Evolutionary conservation across 2,329 filamentous ascomycete genomes (phyloP).

Genomic region (Colletotrichum tabaci): DNA sequence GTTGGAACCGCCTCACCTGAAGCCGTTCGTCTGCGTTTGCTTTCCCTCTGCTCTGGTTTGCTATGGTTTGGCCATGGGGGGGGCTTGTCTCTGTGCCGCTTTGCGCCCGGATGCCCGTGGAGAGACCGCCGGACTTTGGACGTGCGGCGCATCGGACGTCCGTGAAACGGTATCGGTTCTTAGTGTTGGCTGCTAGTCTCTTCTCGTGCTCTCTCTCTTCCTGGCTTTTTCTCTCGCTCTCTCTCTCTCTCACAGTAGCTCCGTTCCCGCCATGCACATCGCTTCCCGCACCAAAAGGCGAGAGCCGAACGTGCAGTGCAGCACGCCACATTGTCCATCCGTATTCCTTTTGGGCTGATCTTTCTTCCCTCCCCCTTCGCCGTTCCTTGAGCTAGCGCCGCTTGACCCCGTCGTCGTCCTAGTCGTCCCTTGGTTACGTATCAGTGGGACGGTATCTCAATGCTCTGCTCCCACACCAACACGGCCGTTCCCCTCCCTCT

Average conservation of each 20-base stretch:
- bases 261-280: slow-evolving; percentile 22
- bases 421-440: slow-evolving; percentile 10
- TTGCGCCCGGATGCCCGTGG: slow-evolving; percentile 40
- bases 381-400: slow-evolving; percentile 29
- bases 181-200: slow-evolving; percentile 21
- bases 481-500: not conserved
- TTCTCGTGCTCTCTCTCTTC: not conserved
- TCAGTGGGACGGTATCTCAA: too few relatives aligned
- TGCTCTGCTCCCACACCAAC: not conserved
- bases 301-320: slow-evolving; percentile 28
- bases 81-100: too few relatives aligned
- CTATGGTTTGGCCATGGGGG: too few relatives aligned
- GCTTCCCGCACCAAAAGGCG: slow-evolving; percentile 40
- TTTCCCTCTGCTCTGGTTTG: too few relatives aligned
- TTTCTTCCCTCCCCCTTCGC: not conserved
- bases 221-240: too few relatives aligned
- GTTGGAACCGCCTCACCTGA: slow-evolving; percentile 29
- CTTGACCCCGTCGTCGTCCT: not conserved
- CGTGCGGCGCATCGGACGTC: slow-evolving; percentile 38
- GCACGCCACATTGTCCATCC: slow-evolving; percentile 24
- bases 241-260: too few relatives aligned
- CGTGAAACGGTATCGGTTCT: slow-evolving; percentile 39
- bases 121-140: slow-evolving; percentile 39
- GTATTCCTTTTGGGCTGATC: slow-evolving; percentile 25
- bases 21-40: slow-evolving; percentile 8